These are phyloP conservation scores for Trichoderma cornu-damae DNA, from an alignment of 2,329 filamentous ascomycete species.

Conservation along the genomic window DNA sequence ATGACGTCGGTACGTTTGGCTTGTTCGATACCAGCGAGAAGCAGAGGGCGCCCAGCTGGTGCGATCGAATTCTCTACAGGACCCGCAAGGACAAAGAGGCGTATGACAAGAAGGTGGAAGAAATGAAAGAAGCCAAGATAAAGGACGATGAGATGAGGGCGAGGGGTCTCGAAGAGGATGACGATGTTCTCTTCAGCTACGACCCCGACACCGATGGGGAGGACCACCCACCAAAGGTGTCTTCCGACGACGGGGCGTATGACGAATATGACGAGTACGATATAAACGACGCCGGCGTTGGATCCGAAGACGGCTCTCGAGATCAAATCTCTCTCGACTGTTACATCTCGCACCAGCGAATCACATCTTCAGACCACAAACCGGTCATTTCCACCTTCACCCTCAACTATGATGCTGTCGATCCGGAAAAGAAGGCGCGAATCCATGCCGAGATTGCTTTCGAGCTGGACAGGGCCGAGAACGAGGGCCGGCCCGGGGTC, in stretches of 20 bases:
- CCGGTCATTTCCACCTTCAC: slow-evolving; percentile 79
- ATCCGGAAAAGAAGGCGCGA: slow-evolving; percentile 76
- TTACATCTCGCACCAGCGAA: slow-evolving; percentile 83
- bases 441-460: slow-evolving; percentile 82
- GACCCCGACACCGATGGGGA: slow-evolving; percentile 72
- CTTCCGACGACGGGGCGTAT: slow-evolving; percentile 44
- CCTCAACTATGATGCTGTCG: slow-evolving; percentile 78
- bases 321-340: slow-evolving; percentile 55
- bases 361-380: slow-evolving; percentile 94
- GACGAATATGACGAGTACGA: slow-evolving; percentile 52
- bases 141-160: slow-evolving; percentile 82
- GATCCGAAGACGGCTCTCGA: slow-evolving; percentile 54
- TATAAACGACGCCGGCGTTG: slow-evolving; percentile 42
- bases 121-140: slow-evolving; percentile 62
- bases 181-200: slow-evolving; percentile 88
- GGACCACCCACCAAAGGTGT: slow-evolving; percentile 33
- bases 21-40: slow-evolving; percentile 96
- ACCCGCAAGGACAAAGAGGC: slow-evolving; percentile 64
- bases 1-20: slow-evolving; percentile 88
- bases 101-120: slow-evolving; percentile 58
- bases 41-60: slow-evolving; percentile 89
- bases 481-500: slow-evolving; percentile 77
- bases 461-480: slow-evolving; percentile 85
- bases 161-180: slow-evolving; percentile 69
- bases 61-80: slow-evolving; percentile 85